Conservation (phyloP, 2,329 filamentous ascomycete genomes). For the Dactylellina cionopaga region DNA sequence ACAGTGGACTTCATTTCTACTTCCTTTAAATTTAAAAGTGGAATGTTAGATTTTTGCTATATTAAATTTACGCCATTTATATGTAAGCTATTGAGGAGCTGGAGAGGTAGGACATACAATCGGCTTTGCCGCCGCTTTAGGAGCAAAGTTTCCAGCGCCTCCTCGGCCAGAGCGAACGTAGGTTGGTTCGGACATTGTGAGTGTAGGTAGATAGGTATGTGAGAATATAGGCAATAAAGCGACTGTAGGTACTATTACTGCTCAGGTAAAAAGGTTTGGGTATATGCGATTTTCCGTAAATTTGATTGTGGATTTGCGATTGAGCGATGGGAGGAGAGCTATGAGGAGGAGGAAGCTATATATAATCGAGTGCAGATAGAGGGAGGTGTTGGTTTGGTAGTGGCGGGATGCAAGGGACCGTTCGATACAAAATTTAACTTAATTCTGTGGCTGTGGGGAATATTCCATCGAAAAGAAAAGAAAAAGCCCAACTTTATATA, state of each 20-base stretch:
- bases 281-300: neutral
- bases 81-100: neutral
- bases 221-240: neutral
- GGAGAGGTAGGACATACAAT: conserved; percentile 20
- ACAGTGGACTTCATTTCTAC: conserved; percentile 45
- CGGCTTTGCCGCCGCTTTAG: conserved; percentile 40
- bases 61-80: neutral
- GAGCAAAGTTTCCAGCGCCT: conserved; percentile 49
- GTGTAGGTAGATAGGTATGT: neutral
- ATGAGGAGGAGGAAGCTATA: neutral
- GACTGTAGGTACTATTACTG: too few species aligned
- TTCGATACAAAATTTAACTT: too few species aligned
- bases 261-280: too few species aligned
- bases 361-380: too few species aligned
- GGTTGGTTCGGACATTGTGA: conserved; percentile 45
- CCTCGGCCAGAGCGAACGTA: conserved; percentile 51
- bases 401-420: conserved; percentile 30
- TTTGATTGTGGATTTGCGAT: neutral
- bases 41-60: conserved; percentile 11
- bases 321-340: neutral
- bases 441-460: too few species aligned
- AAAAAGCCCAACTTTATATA: neutral
- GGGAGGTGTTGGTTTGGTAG: too few species aligned
- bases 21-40: conserved; percentile 34
- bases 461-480: too few species aligned